Base-by-base conservation (phyloP, 2,329 filamentous ascomycete genomes). In the Piedraia hortae region DNA sequence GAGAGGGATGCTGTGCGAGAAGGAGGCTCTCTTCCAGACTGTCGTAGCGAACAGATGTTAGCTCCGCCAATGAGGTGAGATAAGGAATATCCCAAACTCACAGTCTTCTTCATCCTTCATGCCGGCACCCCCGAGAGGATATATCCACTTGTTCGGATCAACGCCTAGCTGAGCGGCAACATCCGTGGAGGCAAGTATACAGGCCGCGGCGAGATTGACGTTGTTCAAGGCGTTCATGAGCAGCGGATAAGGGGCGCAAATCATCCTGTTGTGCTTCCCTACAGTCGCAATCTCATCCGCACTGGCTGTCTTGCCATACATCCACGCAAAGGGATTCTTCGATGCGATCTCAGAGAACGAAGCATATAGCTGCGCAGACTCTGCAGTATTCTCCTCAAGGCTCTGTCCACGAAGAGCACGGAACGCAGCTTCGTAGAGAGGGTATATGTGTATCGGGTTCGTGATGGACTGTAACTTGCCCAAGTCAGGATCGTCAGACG, bases 201-300 rank as follows among this genome's bases (percentile, higher is more conserved):
- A 54, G 5, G 64, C 61, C 0, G 51, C 59, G 2, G 64, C 56
- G 8, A 71, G 44, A 27, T 72, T 71, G 16, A 72, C 55, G 2
- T 53, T 65, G 31, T 71, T 72, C 43, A 70, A 71, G 0, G 66
- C 65, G 33, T 72, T 72, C 65, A 71, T 70, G 6, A 70, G 41
- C 0, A 72, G 44, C 0, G 64, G 62, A 41, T 71, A 63, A 8
- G 67, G 66, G 21, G 53, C 58, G 35, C 62, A 70, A 24, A 73
- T 70, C 56, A 71, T 65, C 10, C 66, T 47, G 32, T 71, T 72
- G 30, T 47, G 55, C 34, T 50, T 49, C 1, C 50, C 50, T 2
- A 64, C 46, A 0, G 47, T 56, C 2, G 49, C 52, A 30, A 72
- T 69, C 0, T 38, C 42, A n/a, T 50, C 45, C 1, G 48, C 52